Base-by-base conservation (phyloP, 495 filamentous ascomycete species). In the Podospora fimiseda region DNA sequence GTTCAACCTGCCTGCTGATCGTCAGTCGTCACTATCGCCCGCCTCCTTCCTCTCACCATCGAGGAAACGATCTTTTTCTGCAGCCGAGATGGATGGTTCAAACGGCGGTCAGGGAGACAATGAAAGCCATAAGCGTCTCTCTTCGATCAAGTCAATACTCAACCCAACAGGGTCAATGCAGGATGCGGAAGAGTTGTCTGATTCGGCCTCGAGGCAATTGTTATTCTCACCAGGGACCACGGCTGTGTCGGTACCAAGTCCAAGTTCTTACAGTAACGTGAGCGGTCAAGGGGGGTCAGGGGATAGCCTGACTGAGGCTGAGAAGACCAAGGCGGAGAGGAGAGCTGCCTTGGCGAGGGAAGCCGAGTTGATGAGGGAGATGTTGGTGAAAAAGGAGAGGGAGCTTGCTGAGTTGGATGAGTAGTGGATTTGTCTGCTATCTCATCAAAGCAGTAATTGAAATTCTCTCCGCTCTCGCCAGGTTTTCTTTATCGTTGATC, bases 101-200 rank as follows among this genome's bases (percentile, higher is more conserved):
- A n/a, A n/a, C n/a, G n/a, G n/a, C n/a, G 59, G 61, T 30, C 57
- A 55, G 23, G 60, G 52, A 18, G 60, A 66, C 4, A 37, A 18
- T 18, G 69, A 71, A 19, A 62, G 66, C 39, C 60, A 75, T 2
- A 84, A 84, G 46, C 80, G 88, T 3, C 69, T 90, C 1, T 86
- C 83, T 44, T 90, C 86, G 1, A 93, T 93, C 44, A 89, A 82
- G 27, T 89, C 87, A 2, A 86, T 94, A 41, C 70, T 94, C 22
- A 92, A 92, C 53, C 82, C 81, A n/a, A 55, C 73, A 8, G 60
- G 58, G 16, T 48, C 53, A 11, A 65, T 53, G 41, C 57, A 57
- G 1, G 56, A 48, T 40, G 51, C 22, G 11, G 55, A 60, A 18
- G 63, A 68, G 1, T 58, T 49, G 9, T 15, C 48, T 2, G 57